These are phyloP conservation scores for Chrysophaeum taylorii DNA, from an alignment of 352 stramenopile genomes.

Conservation along the genomic window DNA sequence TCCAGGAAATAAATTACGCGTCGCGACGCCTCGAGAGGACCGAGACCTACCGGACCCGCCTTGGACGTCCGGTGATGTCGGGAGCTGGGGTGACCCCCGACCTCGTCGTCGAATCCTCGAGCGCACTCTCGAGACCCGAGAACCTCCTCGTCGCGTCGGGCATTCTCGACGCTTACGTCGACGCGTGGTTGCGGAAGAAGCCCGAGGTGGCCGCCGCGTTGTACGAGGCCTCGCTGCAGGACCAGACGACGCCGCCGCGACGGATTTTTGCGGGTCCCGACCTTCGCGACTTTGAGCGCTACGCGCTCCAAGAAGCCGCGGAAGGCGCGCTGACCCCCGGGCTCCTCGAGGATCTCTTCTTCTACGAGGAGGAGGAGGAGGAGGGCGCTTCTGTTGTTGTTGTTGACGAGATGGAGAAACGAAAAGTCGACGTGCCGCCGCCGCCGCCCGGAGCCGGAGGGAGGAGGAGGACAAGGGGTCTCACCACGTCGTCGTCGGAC, in stretches of 20 bases:
- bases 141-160: conserved; percentile 16
- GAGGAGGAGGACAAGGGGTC: conserved; percentile 20
- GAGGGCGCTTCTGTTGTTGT: conserved; percentile 49
- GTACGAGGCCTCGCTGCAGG: conserved; percentile 20
- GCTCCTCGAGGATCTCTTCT: too few relatives aligned
- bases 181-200: too few relatives aligned
- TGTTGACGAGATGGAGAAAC: conserved; percentile 28
- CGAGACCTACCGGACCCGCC: conserved; percentile 38
- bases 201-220: conserved; percentile 21
- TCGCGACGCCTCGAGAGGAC: conserved; percentile 23
- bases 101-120: conserved; percentile 29
- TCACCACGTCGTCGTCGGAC: conserved; percentile 1
- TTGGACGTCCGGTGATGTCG: too few relatives aligned
- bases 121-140: conserved; percentile 2
- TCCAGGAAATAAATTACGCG: conserved; percentile 57
- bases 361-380: conserved; percentile 48
- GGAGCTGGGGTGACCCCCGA: too few relatives aligned
- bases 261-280: too few relatives aligned
- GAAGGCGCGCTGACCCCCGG: too few relatives aligned
- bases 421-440: background rate
- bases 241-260: conserved; percentile 19
- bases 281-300: conserved; percentile 58
- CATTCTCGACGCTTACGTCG: too few relatives aligned
- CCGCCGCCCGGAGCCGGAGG: background rate
- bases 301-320: conserved; percentile 44